phyloP scores from a whole-genome alignment of 108 stramenopile genomes.

The Asterionellopsis glacialis region DNA sequence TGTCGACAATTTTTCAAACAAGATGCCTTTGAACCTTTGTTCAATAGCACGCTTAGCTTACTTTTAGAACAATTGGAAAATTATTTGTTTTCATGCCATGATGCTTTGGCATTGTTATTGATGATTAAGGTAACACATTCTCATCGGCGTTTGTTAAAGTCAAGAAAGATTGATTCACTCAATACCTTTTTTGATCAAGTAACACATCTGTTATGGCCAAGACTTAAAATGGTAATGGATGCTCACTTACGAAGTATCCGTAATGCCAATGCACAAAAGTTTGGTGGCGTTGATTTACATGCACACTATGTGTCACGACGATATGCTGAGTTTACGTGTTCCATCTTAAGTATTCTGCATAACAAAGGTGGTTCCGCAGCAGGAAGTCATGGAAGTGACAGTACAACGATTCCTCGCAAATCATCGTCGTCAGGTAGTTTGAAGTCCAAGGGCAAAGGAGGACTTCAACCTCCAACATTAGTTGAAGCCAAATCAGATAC shows the following conservation, averaged over 20 bases:
- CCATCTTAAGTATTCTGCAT: constrained; percentile 85
- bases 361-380: constrained; percentile 27
- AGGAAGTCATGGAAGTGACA: constrained; percentile 34
- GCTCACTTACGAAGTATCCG: constrained; percentile 86
- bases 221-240: constrained; percentile 94
- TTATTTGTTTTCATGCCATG: constrained; percentile 93
- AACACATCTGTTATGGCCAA: constrained; percentile 93
- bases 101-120: constrained; percentile 91
- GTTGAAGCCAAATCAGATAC: constrained; percentile 3
- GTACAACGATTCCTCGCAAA: background rate
- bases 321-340: constrained; percentile 96
- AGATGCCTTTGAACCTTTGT: constrained; percentile 85
- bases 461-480: background rate
- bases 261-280: constrained; percentile 65
- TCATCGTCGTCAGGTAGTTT: background rate
- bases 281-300: constrained; percentile 90
- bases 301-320: constrained; percentile 94
- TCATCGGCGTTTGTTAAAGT: constrained; percentile 85
- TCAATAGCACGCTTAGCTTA: constrained; percentile 76
- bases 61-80: constrained; percentile 96
- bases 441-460: background rate
- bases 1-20: constrained; percentile 91
- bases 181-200: constrained; percentile 92
- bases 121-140: constrained; percentile 96
- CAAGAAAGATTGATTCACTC: constrained; percentile 81